Evolutionary conservation across 1,284 basidiomycete species (phyloP).

Genomic region (Papiliotrema laurentii): DNA sequence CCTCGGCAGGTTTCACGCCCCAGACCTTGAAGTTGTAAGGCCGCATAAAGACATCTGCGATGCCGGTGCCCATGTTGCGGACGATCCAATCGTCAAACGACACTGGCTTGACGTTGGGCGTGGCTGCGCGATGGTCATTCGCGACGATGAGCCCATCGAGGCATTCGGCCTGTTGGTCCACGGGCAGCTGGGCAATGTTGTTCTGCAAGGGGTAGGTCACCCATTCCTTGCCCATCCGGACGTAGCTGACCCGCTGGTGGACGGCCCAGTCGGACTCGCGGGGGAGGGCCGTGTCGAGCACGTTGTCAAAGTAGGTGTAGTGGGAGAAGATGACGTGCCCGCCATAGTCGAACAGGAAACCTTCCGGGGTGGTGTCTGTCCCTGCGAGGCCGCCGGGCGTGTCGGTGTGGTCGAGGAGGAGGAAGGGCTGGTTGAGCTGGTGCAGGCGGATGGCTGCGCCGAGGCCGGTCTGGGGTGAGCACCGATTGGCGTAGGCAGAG

Average conservation of each 20-base stretch:
- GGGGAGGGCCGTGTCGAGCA: slow-evolving; percentile 52
- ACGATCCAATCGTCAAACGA: slow-evolving; percentile 51
- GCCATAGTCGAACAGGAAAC: slow-evolving; percentile 56
- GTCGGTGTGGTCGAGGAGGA: slow-evolving; percentile 49
- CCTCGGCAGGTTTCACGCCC: slow-evolving; percentile 52
- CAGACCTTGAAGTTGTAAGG: slow-evolving; percentile 57
- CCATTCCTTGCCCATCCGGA: slow-evolving; percentile 51
- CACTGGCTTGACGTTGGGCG: slow-evolving; percentile 22
- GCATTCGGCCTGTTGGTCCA: slow-evolving; percentile 51
- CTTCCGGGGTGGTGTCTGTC: slow-evolving; percentile 52
- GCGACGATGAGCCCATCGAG: slow-evolving; percentile 54
- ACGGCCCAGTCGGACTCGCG: slow-evolving; percentile 52
- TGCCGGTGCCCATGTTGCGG: slow-evolving; percentile 52
- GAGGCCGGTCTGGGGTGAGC: slow-evolving; percentile 47
- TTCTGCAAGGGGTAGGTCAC: slow-evolving; percentile 53
- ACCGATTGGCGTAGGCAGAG: too few relatives aligned
- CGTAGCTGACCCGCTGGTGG: slow-evolving; percentile 55
- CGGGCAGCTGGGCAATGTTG: slow-evolving; percentile 53
- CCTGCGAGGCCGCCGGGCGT: slow-evolving; percentile 53
- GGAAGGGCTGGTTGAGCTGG: slow-evolving; percentile 48
- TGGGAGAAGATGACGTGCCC: slow-evolving; percentile 57
- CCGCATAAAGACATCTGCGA: slow-evolving; percentile 55
- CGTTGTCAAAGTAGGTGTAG: slow-evolving; percentile 55
- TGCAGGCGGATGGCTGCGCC: slow-evolving; percentile 54
- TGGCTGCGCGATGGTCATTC: slow-evolving; percentile 24